Conservation (phyloP, 2,329 filamentous ascomycete genomes). For the Pseudocercospora vitis region DNA sequence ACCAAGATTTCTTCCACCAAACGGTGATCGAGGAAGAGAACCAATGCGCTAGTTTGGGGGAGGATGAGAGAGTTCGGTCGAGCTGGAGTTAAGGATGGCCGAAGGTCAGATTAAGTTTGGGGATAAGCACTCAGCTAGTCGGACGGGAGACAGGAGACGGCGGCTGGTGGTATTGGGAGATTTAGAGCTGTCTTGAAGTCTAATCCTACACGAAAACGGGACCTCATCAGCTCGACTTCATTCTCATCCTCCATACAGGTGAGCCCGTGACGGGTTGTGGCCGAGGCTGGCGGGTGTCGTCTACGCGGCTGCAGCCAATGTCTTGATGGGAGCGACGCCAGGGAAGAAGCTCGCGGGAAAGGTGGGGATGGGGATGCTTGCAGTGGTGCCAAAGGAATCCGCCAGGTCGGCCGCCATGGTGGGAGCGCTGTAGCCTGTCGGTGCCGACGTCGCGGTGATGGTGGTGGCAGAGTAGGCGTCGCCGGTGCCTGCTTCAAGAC, state of each 20-base stretch:
- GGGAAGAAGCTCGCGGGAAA: slow-evolving; percentile 46
- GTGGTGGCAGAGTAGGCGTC: slow-evolving; percentile 38
- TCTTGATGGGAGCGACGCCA: slow-evolving; percentile 36
- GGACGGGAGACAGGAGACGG: not conserved
- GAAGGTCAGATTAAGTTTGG: slow-evolving; percentile 6
- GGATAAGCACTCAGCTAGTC: slow-evolving; percentile 6
- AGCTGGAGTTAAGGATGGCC: not conserved
- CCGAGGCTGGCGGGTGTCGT: slow-evolving; percentile 6
- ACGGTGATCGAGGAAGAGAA: slow-evolving; percentile 5
- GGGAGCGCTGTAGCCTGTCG: slow-evolving; percentile 42
- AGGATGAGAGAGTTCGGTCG: not conserved
- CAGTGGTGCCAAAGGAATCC: slow-evolving; percentile 37
- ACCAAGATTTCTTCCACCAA: slow-evolving; percentile 5
- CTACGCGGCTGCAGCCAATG: slow-evolving; percentile 10
- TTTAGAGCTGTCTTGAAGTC: not conserved
- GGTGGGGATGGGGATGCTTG: slow-evolving; percentile 45
- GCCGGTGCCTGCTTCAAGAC: slow-evolving; percentile 42
- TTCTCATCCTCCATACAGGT: not conserved
- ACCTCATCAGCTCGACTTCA: not conserved
- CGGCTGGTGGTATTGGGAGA: not conserved
- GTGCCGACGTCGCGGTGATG: slow-evolving; percentile 39
- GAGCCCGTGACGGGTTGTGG: not conserved
- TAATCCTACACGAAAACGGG: slow-evolving; percentile 5
- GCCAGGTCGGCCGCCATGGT: slow-evolving; percentile 40
- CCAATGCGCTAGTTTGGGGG: not conserved